Percentiles rank a stretch among this genome's conserved stretches.
Evolutionary conservation across 2,329 filamentous ascomycete species (phyloP).

Genomic region (Colletotrichum sp.): DNA sequence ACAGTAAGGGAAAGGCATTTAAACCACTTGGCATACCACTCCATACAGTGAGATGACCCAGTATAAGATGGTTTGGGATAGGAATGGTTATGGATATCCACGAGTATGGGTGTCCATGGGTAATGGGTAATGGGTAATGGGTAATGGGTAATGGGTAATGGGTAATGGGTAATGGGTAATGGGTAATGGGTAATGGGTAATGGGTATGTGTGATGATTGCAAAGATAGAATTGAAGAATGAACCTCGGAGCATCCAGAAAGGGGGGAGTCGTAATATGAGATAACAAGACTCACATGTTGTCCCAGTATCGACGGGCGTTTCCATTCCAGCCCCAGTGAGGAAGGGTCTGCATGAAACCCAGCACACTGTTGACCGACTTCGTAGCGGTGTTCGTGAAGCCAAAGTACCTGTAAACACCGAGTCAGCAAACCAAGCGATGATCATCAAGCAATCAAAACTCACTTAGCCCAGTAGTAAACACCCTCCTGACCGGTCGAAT

Average conservation of each 20-base stretch:
- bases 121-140: not conserved
- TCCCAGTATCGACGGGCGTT: conserved; percentile 67
- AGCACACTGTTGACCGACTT: conserved; percentile 60
- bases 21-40: too few relatives aligned
- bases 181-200: not conserved
- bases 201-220: not conserved
- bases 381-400: conserved; percentile 43
- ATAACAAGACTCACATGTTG: conserved; percentile 45
- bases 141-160: not conserved
- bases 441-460: not conserved
- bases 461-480: conserved; percentile 63
- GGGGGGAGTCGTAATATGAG: not conserved
- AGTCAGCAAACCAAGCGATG: not conserved
- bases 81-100: not conserved
- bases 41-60: fast-evolving
- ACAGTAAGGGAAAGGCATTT: too few relatives aligned
- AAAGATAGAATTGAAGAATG: not conserved
- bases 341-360: conserved; percentile 60
- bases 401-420: conserved; percentile 46
- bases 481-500: conserved; percentile 65
- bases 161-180: too few relatives aligned
- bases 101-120: not conserved
- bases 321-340: conserved; percentile 68
- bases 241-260: not conserved
- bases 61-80: not conserved